Evolutionary conservation across 306 rosid genomes (phyloP).

Genomic region (Prunus padus): DNA sequence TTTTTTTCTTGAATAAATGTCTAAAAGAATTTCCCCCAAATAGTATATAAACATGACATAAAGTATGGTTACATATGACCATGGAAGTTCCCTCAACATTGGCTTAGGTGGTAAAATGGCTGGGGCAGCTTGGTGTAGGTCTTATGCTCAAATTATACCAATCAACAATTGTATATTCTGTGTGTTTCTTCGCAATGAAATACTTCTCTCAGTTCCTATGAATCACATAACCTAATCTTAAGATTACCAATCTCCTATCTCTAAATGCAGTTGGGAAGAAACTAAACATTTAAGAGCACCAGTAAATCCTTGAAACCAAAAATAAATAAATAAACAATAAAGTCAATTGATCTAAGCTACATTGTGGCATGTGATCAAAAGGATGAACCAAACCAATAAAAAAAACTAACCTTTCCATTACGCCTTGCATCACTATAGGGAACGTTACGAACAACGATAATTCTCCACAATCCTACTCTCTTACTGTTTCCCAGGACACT

Average conservation of each 20-base stretch:
- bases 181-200: background rate
- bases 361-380: background rate
- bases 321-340: background rate
- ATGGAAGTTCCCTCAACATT: background rate
- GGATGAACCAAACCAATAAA: conserved; percentile 12
- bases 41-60: background rate
- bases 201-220: background rate
- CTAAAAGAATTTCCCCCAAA: background rate
- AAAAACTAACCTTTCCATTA: conserved; percentile 81
- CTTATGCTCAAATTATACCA: conserved; percentile 6
- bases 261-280: background rate
- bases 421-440: conserved; percentile 90
- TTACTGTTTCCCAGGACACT: conserved; percentile 64
- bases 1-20: too few relatives aligned
- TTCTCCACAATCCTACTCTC: conserved; percentile 88
- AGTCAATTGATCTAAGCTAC: conserved; percentile 2
- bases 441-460: conserved; percentile 70
- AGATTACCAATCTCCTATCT: background rate
- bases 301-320: background rate
- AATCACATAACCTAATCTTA: background rate
- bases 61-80: background rate
- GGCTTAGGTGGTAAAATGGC: background rate
- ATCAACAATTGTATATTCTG: background rate
- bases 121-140: background rate
- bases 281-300: conserved; percentile 3